A percentile compares a stretch with the other conserved stretches of the same genome.
Conservation (phyloP, 2,329 filamentous ascomycete genomes). For the Fusarium algeriense region DNA sequence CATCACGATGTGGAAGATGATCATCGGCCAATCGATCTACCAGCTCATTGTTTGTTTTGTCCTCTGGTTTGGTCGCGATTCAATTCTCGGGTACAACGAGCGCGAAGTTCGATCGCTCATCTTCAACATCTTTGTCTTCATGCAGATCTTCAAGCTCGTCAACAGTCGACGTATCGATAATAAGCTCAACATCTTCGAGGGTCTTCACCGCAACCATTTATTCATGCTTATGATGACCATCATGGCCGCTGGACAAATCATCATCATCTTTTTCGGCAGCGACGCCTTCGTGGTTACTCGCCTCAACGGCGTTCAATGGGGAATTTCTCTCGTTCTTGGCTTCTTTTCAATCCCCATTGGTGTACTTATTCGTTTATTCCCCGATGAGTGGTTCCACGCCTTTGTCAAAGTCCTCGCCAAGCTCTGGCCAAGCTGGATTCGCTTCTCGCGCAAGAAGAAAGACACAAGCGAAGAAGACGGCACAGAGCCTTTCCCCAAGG, state of each 20-base stretch:
- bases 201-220: conserved; percentile 53
- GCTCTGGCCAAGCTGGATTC: conserved; percentile 38
- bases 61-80: conserved; percentile 69
- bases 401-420: conserved; percentile 21
- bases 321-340: conserved; percentile 80
- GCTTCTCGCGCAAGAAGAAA: conserved; percentile 35
- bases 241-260: conserved; percentile 43
- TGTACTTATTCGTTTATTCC: conserved; percentile 79
- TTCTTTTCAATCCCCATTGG: conserved; percentile 79
- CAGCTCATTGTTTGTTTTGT: conserved; percentile 70
- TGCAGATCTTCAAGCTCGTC: conserved; percentile 78
- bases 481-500: conserved; percentile 1
- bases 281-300: conserved; percentile 75
- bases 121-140: conserved; percentile 79
- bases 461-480: conserved; percentile 18
- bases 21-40: conserved; percentile 70
- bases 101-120: conserved; percentile 66
- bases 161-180: conserved; percentile 81
- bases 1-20: conserved; percentile 76
- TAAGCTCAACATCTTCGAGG: conserved; percentile 88
- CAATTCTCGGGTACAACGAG: conserved; percentile 62
- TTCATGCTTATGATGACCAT: conserved; percentile 50
- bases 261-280: conserved; percentile 55
- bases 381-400: conserved; percentile 66
- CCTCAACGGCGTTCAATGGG: conserved; percentile 81